Evolutionary conservation across 2,329 filamentous ascomycete species (phyloP), one percentile per base, ranked within the genome.

Genomic region (Colletotrichum musae): DNA sequence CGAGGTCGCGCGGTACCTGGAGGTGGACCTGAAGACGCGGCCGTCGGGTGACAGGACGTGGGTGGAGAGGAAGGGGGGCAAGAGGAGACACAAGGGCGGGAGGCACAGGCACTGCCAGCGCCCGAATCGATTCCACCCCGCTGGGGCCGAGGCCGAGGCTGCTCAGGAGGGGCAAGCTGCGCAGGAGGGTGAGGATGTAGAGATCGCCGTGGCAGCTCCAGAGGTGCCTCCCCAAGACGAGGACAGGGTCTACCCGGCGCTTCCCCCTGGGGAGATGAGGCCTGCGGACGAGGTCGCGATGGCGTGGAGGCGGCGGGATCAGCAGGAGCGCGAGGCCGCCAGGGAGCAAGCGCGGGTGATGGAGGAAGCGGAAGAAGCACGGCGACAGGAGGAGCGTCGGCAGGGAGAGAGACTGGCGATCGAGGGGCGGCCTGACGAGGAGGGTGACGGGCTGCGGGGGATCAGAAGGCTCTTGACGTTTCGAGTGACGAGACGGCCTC

Each of bases 341-440:
- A 32, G 39, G 12, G 56, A 58, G 12, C 41, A 58, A 24, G 9
- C 15, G 9, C 45, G 41, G 21, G 56, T 16, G 4, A 47, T 47
- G 56, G 10, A 1, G 6, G 50, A 21, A 4, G 21, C 15, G 26
- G 18, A 13, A 21, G 48, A 39, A 9, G 36, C 36, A 9, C 41
- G 6, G 41, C 41, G 2, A 12, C 12, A 43, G 12, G 41, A 43
- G 41, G 41, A 43, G 41, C 41, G 68, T 79, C 71, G 21, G 74
- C 77, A 52, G 9, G 24, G n/a, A 5, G 16, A 24, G 50, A 28
- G 50, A 16, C 21, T 21, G 24, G 50, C 50, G 21, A 52, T 52
- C 24, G 50, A 52, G 48, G 48, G 50, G n/a, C 10, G 12, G 50
- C 21, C 24, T 21, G 15, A 2, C 12, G 24, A 28, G 26, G 50